Conservation (phyloP, 352 stramenopile species). For the Globisporangium nagaii region DNA sequence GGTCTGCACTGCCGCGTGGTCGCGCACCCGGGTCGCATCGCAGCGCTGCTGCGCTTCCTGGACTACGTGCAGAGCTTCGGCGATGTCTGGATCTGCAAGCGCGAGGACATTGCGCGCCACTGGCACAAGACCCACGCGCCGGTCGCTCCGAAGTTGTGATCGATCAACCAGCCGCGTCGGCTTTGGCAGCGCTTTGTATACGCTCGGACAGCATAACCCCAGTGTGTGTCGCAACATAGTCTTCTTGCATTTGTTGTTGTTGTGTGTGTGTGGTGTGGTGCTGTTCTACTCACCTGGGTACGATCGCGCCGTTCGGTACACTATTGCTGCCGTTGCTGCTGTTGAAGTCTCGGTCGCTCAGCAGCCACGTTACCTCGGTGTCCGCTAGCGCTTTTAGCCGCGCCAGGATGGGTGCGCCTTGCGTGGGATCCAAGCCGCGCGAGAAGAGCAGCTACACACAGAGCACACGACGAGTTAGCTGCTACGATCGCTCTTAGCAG, state of each 20-base stretch:
- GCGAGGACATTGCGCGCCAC: slow-evolving; percentile 92
- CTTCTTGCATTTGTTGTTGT: too few species aligned
- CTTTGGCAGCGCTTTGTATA: too few species aligned
- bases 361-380: slow-evolving; percentile 61
- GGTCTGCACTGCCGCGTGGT: slow-evolving; percentile 92
- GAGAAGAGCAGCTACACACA: slow-evolving; percentile 57
- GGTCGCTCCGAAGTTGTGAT: slow-evolving; percentile 43
- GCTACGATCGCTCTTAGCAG: too few species aligned
- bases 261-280: slow-evolving; percentile 12
- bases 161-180: too few species aligned
- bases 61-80: slow-evolving; percentile 89
- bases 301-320: slow-evolving; percentile 24
- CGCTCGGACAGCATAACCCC: too few species aligned
- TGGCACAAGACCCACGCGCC: slow-evolving; percentile 89
- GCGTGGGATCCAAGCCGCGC: slow-evolving; percentile 63
- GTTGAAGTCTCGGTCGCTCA: slow-evolving; percentile 41
- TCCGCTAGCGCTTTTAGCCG: slow-evolving; percentile 67
- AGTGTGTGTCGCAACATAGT: too few species aligned
- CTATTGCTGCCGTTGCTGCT: slow-evolving; percentile 18
- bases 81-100: slow-evolving; percentile 90
- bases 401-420: slow-evolving; percentile 54
- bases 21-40: slow-evolving; percentile 84
- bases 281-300: slow-evolving; percentile 17
- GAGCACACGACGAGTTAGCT: too few species aligned
- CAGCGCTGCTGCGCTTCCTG: slow-evolving; percentile 90